phyloP scores from a whole-genome alignment of 2,329 filamentous ascomycete genomes.

The Phaeosphaeriaceae sp. region DNA sequence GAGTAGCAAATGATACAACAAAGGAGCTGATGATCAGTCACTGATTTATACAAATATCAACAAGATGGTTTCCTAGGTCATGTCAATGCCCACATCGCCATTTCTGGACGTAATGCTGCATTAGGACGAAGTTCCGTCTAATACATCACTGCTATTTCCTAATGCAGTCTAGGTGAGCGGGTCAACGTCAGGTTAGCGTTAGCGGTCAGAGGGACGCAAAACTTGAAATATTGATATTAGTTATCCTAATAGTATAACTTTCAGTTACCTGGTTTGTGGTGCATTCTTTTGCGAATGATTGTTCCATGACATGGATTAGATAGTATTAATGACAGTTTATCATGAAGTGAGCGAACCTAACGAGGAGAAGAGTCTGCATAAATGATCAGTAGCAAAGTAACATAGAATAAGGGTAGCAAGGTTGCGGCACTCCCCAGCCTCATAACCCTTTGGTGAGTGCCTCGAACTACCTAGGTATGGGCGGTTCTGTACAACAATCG shows the following conservation, averaged over 20 bases:
- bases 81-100: constrained; percentile 6
- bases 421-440: too few relatives aligned
- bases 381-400: too few relatives aligned
- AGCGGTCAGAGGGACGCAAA: constrained; percentile 1
- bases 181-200: neutral
- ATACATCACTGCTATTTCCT: constrained; percentile 1
- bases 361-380: too few relatives aligned
- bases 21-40: neutral
- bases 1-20: neutral
- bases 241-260: constrained; percentile 9
- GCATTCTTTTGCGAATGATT: too few relatives aligned
- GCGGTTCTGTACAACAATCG: too few relatives aligned
- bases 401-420: too few relatives aligned
- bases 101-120: neutral
- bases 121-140: neutral
- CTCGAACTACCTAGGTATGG: too few relatives aligned
- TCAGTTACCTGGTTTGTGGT: neutral
- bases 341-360: too few relatives aligned
- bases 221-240: constrained; percentile 5
- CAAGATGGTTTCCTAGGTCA: neutral
- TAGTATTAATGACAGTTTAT: too few relatives aligned
- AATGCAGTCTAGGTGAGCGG: neutral
- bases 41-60: neutral
- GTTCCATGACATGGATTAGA: too few relatives aligned
- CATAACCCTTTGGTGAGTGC: too few relatives aligned